Conservation (phyloP, 2,329 filamentous ascomycete species). For the Penicillium decumbens region DNA sequence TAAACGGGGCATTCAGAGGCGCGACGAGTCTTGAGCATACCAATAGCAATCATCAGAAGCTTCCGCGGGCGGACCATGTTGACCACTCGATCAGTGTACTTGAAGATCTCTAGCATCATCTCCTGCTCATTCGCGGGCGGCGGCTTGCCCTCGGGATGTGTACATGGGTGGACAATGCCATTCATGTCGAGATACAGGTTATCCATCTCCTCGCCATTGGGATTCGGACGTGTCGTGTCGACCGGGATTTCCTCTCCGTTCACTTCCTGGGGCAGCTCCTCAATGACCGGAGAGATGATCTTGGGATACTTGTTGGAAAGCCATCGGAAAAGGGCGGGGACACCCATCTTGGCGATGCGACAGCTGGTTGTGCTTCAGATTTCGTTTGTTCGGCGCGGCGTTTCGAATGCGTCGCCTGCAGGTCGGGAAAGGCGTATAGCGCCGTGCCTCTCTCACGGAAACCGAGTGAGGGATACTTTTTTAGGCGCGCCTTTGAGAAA, state of each 20-base stretch:
- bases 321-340: slow-evolving; percentile 93
- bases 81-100: slow-evolving; percentile 96
- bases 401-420: slow-evolving; percentile 13
- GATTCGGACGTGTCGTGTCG: slow-evolving; percentile 78
- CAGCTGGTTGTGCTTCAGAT: slow-evolving; percentile 5
- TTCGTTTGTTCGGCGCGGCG: slow-evolving; percentile 4
- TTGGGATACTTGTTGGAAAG: slow-evolving; percentile 96
- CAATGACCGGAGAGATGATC: slow-evolving; percentile 86
- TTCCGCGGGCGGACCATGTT: slow-evolving; percentile 98
- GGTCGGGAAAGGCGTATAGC: slow-evolving; percentile 3
- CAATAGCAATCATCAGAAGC: slow-evolving; percentile 93
- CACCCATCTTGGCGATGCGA: slow-evolving; percentile 63
- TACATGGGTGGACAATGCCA: slow-evolving; percentile 97
- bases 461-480: background rate
- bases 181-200: slow-evolving; percentile 99
- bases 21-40: slow-evolving; percentile 41
- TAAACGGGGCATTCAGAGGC: background rate
- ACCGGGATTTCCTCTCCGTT: slow-evolving; percentile 81
- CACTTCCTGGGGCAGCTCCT: slow-evolving; percentile 75
- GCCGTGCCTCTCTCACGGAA: slow-evolving; percentile 2
- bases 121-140: slow-evolving; percentile 92
- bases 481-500: background rate
- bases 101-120: slow-evolving; percentile 99
- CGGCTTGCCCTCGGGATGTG: slow-evolving; percentile 89
- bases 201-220: slow-evolving; percentile 96